phyloP scores from a whole-genome alignment of 2,329 filamentous ascomycete species.

The Penicillium polonicum region DNA sequence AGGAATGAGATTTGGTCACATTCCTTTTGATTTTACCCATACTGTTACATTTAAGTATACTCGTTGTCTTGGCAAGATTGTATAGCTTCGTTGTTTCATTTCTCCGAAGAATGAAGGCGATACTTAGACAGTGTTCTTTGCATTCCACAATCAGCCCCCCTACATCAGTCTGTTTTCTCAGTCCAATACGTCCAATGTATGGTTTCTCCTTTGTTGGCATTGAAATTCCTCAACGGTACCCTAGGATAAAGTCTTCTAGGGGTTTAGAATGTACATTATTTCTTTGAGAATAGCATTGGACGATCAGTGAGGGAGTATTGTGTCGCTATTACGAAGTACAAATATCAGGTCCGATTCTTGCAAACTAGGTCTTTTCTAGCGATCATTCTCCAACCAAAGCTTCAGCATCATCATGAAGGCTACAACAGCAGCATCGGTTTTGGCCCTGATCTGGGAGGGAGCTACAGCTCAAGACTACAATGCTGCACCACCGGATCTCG shows the following conservation, averaged over 20 bases:
- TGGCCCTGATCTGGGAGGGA: background rate
- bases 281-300: background rate
- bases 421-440: background rate
- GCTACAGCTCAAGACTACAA: background rate
- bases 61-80: background rate
- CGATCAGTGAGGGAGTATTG: background rate
- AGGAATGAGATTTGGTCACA: background rate
- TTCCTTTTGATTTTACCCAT: background rate
- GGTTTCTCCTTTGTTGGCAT: background rate
- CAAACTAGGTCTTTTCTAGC: too few relatives aligned
- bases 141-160: background rate
- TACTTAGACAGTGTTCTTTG: too few relatives aligned
- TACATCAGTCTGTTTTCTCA: background rate
- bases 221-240: background rate
- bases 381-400: background rate
- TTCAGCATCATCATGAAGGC: background rate
- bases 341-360: background rate
- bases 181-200: background rate
- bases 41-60: background rate
- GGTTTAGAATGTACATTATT: background rate
- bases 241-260: background rate
- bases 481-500: background rate
- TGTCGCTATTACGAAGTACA: background rate
- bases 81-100: background rate
- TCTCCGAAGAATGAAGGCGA: background rate